phyloP scores from a whole-genome alignment of 148 eudicot genomes.

The Vaccinium myrtillus region DNA sequence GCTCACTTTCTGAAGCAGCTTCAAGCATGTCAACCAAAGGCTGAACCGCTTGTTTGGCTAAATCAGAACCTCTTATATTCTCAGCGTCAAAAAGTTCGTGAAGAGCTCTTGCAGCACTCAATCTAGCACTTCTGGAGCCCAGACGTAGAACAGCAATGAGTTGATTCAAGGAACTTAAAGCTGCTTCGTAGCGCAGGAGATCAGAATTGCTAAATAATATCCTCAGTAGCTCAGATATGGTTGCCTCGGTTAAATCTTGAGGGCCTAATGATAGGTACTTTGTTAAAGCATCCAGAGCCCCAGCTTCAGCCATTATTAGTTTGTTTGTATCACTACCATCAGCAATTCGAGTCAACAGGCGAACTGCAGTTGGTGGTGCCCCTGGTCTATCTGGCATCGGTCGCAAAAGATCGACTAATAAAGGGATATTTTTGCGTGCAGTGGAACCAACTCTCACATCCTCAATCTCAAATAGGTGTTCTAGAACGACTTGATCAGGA shows the following conservation, averaged over 20 bases:
- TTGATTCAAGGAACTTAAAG: conserved; percentile 57
- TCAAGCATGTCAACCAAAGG: conserved; percentile 73
- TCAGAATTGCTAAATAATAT: conserved; percentile 65
- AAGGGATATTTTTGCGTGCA: conserved; percentile 73
- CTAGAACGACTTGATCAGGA: conserved; percentile 68
- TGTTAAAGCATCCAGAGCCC: conserved; percentile 77
- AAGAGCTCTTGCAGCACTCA: conserved; percentile 75
- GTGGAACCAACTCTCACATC: conserved; percentile 65
- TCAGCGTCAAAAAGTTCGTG: conserved; percentile 64
- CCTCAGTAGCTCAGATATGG: conserved; percentile 61
- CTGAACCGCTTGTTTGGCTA: conserved; percentile 61
- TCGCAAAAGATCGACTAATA: conserved; percentile 69
- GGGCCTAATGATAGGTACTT: conserved; percentile 79
- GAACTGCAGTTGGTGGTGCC: conserved; percentile 63
- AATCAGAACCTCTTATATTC: conserved; percentile 58
- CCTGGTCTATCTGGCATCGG: conserved; percentile 87
- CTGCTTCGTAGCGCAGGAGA: conserved; percentile 58
- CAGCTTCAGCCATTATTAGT: conserved; percentile 76
- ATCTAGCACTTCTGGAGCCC: conserved; percentile 70
- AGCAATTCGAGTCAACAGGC: conserved; percentile 57
- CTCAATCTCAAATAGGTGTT: conserved; percentile 60
- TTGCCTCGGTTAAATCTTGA: conserved; percentile 64
- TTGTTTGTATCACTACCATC: conserved; percentile 72
- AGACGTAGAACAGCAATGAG: conserved; percentile 77
- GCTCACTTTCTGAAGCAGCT: conserved; percentile 55